Conservation (phyloP, 2,329 filamentous ascomycete genomes). For the Aspergillus hortae region DNA sequence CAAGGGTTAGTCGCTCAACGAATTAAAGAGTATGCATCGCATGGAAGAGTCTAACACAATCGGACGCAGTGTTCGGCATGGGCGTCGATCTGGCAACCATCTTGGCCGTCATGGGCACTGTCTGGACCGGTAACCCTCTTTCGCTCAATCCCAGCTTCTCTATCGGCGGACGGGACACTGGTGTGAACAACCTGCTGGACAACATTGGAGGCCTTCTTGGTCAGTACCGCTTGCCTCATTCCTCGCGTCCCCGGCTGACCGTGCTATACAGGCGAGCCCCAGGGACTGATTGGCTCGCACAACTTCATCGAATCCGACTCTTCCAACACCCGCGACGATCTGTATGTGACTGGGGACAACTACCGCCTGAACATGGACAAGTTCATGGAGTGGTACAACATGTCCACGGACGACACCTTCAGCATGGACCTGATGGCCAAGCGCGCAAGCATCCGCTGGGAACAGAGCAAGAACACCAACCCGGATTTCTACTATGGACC, state of each 20-base stretch:
- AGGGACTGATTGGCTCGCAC: constrained; percentile 51
- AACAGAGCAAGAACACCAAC: constrained; percentile 49
- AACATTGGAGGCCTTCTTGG: constrained; percentile 45
- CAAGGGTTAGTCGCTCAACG: constrained; percentile 19
- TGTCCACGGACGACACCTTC: constrained; percentile 37
- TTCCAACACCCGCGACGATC: constrained; percentile 51
- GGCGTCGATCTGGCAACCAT: constrained; percentile 42
- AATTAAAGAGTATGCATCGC: not conserved
- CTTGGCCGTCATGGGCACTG: constrained; percentile 46
- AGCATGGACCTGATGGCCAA: constrained; percentile 43
- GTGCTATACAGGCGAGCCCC: constrained; percentile 35
- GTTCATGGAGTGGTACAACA: constrained; percentile 49
- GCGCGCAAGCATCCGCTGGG: constrained; percentile 44
- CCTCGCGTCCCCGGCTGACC: not conserved
- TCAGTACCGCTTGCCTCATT: constrained; percentile 11
- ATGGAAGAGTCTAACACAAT: not conserved
- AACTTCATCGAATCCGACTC: constrained; percentile 55
- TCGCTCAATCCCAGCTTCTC: constrained; percentile 51
- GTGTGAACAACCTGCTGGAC: constrained; percentile 40
- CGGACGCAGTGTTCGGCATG: constrained; percentile 45
- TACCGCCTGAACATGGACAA: constrained; percentile 51
- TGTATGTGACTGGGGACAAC: constrained; percentile 51
- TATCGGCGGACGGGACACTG: constrained; percentile 45
- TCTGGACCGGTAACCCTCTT: constrained; percentile 50
- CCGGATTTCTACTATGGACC: constrained; percentile 55